These are phyloP conservation scores for Exophiala viscosa DNA, from an alignment of 2,329 filamentous ascomycete species.

Conservation along the genomic window DNA sequence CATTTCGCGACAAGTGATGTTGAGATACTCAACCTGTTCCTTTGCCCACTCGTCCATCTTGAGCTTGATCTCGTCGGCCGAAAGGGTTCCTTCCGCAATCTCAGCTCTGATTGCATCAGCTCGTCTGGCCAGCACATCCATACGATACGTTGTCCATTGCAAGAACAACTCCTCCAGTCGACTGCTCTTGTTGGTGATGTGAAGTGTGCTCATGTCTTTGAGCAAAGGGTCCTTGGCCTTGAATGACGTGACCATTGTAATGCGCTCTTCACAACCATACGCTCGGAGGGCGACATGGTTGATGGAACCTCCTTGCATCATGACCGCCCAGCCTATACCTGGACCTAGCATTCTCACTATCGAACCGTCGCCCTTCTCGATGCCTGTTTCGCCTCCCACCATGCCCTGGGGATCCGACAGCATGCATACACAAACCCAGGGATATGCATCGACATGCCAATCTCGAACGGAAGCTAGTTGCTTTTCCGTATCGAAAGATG, in stretches of 20 bases:
- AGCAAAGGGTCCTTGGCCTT: constrained; percentile 53
- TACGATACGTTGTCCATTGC: constrained; percentile 59
- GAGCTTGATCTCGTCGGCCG: too few species aligned
- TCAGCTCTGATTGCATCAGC: too few species aligned
- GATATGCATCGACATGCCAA: constrained; percentile 51
- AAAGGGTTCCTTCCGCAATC: too few species aligned
- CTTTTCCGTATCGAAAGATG: too few species aligned
- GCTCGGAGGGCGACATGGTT: constrained; percentile 61
- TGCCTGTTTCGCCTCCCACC: constrained; percentile 55
- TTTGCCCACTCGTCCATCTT: too few species aligned
- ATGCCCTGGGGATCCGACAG: constrained; percentile 48
- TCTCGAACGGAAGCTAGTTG: constrained; percentile 30
- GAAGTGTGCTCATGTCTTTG: constrained; percentile 58
- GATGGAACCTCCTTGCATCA: constrained; percentile 65
- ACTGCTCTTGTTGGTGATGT: constrained; percentile 57
- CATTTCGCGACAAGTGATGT: too few species aligned
- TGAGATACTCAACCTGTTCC: too few species aligned
- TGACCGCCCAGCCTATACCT: constrained; percentile 55
- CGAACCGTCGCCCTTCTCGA: constrained; percentile 50
- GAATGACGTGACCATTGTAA: constrained; percentile 64
- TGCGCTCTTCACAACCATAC: constrained; percentile 57
- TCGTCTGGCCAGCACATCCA: constrained; percentile 49
- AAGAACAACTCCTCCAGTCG: constrained; percentile 56
- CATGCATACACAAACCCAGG: constrained; percentile 52
- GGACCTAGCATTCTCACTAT: constrained; percentile 44